A percentile compares a stretch with the other conserved stretches of the same genome.
These are phyloP conservation scores for Apiotrichum sp. DNA, from an alignment of 1,284 basidiomycete species.

Conservation along the genomic window DNA sequence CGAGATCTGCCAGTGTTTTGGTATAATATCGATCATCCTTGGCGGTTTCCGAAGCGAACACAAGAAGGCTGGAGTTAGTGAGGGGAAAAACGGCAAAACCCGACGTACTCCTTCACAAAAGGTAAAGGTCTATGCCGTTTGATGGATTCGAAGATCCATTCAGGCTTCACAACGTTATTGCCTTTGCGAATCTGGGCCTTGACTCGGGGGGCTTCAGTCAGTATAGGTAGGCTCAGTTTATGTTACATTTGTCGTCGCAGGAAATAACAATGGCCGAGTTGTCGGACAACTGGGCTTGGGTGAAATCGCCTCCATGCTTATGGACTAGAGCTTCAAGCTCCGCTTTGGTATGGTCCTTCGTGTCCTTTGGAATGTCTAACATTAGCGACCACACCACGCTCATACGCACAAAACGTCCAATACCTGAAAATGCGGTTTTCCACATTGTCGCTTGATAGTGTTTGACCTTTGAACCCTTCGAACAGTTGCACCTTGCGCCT, in stretches of 20 bases:
- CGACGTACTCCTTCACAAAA: conserved; percentile 59
- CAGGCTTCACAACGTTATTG: conserved; percentile 66
- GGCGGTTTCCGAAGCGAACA: conserved; percentile 37
- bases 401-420: conserved; percentile 65
- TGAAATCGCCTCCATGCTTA: conserved; percentile 66
- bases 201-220: conserved; percentile 31
- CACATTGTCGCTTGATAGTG: conserved; percentile 56
- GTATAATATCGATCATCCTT: conserved; percentile 32
- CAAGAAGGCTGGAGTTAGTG: conserved; percentile 31
- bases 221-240: not conserved
- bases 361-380: conserved; percentile 61
- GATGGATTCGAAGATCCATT: conserved; percentile 76
- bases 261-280: conserved; percentile 53
- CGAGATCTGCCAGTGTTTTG: conserved; percentile 31
- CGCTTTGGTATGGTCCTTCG: conserved; percentile 22
- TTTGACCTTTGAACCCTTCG: conserved; percentile 59
- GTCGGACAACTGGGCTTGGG: conserved; percentile 51
- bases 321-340: conserved; percentile 54
- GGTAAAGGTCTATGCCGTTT: conserved; percentile 55
- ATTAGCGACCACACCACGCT: not conserved
- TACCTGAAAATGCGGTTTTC: conserved; percentile 64
- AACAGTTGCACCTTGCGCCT: conserved; percentile 55
- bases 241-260: conserved; percentile 35
- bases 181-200: conserved; percentile 51
- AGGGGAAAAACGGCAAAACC: no score